Evolutionary conservation across 768 basidiomycete genomes (phyloP), one percentile per base, ranked within the genome.

Genomic region (Erythrobasidium yunnanense): DNA sequence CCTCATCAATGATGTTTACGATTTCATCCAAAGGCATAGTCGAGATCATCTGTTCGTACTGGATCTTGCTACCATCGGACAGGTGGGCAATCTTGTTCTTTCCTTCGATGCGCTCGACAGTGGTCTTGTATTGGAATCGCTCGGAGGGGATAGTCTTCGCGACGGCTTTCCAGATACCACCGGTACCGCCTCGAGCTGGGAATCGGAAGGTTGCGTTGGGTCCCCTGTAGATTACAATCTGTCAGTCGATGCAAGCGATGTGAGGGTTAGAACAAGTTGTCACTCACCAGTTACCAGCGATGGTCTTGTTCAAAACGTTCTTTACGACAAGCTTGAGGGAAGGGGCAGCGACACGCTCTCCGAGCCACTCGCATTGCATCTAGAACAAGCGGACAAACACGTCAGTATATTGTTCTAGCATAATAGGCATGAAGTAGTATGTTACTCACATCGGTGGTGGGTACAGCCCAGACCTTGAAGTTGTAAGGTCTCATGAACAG

Each of bases 351-450:
- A 78, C 77, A 53, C 77, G 73, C 71, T 78, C 77, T 1, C 77
- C 77, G 23, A 78, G 73, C 77, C 77, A 78, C 68, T 75, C 73
- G 70, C 77, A 77, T 71, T 78, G 77, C 77, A 78, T 78, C 75
- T 75, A 63, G 13, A 6, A 3, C 7, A 25, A 23, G 47, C 50
- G 6, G 33, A 42, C 22, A 46, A 17, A 3, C 13, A 23, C 13
- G 5, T 6, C 13, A 20, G n/a, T 15, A 23, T 1, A 15, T n/a
- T 20, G 13, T 33, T 13, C 18, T 11, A 22, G 15, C 29, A 38
- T 23, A 8, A 65, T 5, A 23, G 65, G 50, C 8, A n/a, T 22
- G 50, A 11, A 11, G 20, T 8, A 8, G 22, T 11, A 17, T 13
- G 42, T 17, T 0, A 55, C 71, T 55, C 53, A 76, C 76, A 60